A percentile compares a stretch with the other conserved stretches of the same genome.
Conservation (phyloP, 805 yeast genomes). For the Wickerhamomyces pijperi region DNA sequence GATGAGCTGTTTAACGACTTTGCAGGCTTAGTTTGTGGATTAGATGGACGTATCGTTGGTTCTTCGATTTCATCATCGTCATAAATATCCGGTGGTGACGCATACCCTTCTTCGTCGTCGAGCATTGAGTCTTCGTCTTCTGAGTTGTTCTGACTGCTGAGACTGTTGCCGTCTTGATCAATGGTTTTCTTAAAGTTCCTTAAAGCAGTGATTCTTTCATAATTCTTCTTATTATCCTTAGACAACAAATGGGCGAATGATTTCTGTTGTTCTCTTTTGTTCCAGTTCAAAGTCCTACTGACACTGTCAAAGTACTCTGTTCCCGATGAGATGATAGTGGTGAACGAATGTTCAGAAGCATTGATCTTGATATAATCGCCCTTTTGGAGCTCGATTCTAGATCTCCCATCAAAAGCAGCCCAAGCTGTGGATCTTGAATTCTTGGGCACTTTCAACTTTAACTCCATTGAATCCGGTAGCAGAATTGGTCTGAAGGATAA, state of each 20-base stretch:
- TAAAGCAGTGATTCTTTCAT: constrained; percentile 14
- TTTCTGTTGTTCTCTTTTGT: constrained; percentile 79
- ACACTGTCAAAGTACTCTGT: constrained; percentile 79
- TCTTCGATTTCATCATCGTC: constrained; percentile 10
- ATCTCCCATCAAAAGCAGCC: constrained; percentile 94
- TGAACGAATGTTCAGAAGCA: constrained; percentile 89
- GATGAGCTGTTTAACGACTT: no score
- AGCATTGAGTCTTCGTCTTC: constrained; percentile 13
- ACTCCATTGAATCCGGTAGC: constrained; percentile 84
- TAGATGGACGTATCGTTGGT: no score
- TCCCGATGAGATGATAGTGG: constrained; percentile 69
- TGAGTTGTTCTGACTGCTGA: constrained; percentile 14
- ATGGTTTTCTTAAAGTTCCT: background rate
- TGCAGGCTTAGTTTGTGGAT: no score
- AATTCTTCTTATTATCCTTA: constrained; percentile 40
- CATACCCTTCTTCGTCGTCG: constrained; percentile 13
- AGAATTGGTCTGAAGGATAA: constrained; percentile 86
- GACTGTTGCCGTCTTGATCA: constrained; percentile 8
- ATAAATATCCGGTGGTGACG: constrained; percentile 19
- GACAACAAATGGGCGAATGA: constrained; percentile 57
- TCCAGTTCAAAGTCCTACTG: constrained; percentile 86
- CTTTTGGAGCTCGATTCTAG: constrained; percentile 63
- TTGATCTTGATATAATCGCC: constrained; percentile 82
- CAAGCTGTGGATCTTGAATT: constrained; percentile 85
- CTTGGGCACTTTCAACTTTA: constrained; percentile 74